Evolutionary conservation across 768 basidiomycete species (phyloP), one percentile per base, ranked within the genome.

Genomic region (Agrocybe praecox): DNA sequence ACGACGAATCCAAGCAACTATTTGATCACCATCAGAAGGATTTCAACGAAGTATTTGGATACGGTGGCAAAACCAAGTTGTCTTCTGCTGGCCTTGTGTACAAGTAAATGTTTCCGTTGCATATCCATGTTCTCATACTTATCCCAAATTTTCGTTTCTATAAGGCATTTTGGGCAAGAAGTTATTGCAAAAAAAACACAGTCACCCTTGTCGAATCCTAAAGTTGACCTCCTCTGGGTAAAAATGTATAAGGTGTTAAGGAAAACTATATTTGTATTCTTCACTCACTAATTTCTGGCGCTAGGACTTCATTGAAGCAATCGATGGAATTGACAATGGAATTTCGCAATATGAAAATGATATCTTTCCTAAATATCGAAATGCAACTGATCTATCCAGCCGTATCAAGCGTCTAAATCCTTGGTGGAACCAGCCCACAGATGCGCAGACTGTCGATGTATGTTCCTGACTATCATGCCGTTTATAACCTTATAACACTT

Each of bases 21-120:
- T 98, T 94, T 70, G 97, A 99, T 71, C 96, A 99, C 68, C 96
- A 99, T 68, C 96, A 99, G 67, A 85, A 96, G 40, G 94, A 90
- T 0, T 99, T 99, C 72, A 79, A 77, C 5, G 91, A 96, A 68
- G 83, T 91, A 22, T 97, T 99, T 68, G 96, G 94, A 2, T 77
- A 89, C 60, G 94, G 90, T 11, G 93, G 91, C 67, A 74, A 73
- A 21, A 98, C 94, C 53, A 99, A 98, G 75, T 74, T 98, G 33
- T 92, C 89, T 19, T 93, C 90, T 17, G 96, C 96, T 2, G 96
- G 96, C 14, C 76, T 99, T 61, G 82, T 99, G 29, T 98, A 96
- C 85, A 99, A 98, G 96, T 93, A 65, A 55, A 85, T 14, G n/a
- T n/a, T 1, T 18, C 48, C 33, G 17, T 54, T 21, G 47, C 32